These are phyloP conservation scores for Carex myosuroides DNA, from an alignment of 176 grass and related monocot species.

Conservation along the genomic window DNA sequence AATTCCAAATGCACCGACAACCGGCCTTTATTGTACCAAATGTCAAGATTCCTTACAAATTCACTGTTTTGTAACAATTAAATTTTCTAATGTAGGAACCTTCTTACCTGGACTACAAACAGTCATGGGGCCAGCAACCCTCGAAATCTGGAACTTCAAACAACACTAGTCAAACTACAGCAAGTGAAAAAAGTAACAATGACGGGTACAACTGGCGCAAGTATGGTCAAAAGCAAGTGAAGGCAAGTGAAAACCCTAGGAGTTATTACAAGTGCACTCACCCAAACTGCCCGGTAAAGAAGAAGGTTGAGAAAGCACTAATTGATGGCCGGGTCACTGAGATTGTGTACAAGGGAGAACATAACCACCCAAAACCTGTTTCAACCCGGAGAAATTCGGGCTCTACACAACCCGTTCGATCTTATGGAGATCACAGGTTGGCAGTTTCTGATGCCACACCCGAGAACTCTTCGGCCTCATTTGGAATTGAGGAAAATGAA, in stretches of 20 bases:
- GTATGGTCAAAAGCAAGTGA: slow-evolving; percentile 42
- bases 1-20: background rate
- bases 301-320: slow-evolving; percentile 36
- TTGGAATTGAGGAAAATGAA: slow-evolving; percentile 27
- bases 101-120: slow-evolving; percentile 5
- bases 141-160: slow-evolving; percentile 13
- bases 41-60: background rate
- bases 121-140: slow-evolving; percentile 24
- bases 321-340: slow-evolving; percentile 28
- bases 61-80: background rate
- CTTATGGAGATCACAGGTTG: background rate
- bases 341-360: slow-evolving; percentile 35
- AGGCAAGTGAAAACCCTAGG: slow-evolving; percentile 40
- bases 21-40: background rate
- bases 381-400: slow-evolving; percentile 28
- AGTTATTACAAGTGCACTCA: slow-evolving; percentile 40
- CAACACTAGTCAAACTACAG: slow-evolving; percentile 4
- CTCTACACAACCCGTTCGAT: slow-evolving; percentile 12
- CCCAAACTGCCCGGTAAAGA: slow-evolving; percentile 31
- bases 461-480: slow-evolving; percentile 27
- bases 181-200: slow-evolving; percentile 15
- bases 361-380: slow-evolving; percentile 37
- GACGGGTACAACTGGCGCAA: slow-evolving; percentile 42
- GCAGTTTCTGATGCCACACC: slow-evolving; percentile 17
- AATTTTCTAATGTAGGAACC: slow-evolving; percentile 8